These are phyloP conservation scores for Cerioporus squamosus DNA, from an alignment of 1,284 basidiomycete genomes.

Conservation along the genomic window DNA sequence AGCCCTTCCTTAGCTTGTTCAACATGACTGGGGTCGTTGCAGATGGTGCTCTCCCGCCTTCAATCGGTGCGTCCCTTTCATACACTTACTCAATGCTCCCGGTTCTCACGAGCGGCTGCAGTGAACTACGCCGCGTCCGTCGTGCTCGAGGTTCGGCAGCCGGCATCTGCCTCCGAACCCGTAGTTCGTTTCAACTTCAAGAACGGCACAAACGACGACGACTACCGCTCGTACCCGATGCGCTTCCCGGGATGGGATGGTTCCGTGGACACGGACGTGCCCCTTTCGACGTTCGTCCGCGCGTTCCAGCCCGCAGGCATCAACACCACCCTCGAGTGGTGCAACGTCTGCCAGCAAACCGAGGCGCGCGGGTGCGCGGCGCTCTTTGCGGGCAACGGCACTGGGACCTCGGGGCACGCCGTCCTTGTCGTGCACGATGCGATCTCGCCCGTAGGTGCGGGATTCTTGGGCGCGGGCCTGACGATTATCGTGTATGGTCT, in stretches of 20 bases:
- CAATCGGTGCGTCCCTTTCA: conserved; percentile 35
- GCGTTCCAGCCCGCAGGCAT: conserved; percentile 55
- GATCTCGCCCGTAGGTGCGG: conserved; percentile 62
- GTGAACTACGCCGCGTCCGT: conserved; percentile 52
- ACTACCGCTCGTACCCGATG: conserved; percentile 33
- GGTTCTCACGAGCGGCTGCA: conserved; percentile 16
- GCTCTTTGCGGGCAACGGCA: conserved; percentile 42
- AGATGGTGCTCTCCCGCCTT: conserved; percentile 36
- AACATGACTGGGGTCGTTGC: conserved; percentile 49
- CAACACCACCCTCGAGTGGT: conserved; percentile 63
- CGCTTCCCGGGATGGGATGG: conserved; percentile 31
- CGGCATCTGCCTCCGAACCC: conserved; percentile 31
- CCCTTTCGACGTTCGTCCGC: conserved; percentile 58
- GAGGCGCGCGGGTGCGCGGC: conserved; percentile 60
- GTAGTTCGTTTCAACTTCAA: conserved; percentile 66
- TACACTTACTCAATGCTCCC: not conserved
- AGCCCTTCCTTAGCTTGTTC: conserved; percentile 58
- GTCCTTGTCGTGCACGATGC: conserved; percentile 34
- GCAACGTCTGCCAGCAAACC: conserved; percentile 57
- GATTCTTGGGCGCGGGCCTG: conserved; percentile 68
- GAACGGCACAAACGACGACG: conserved; percentile 47
- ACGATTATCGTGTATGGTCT: conserved; percentile 49
- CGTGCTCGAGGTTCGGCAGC: conserved; percentile 44
- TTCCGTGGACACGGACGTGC: conserved; percentile 46
- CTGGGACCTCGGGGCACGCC: conserved; percentile 26